phyloP scores from a whole-genome alignment of 2,329 filamentous ascomycete genomes.

The Beauveria medogensis region DNA sequence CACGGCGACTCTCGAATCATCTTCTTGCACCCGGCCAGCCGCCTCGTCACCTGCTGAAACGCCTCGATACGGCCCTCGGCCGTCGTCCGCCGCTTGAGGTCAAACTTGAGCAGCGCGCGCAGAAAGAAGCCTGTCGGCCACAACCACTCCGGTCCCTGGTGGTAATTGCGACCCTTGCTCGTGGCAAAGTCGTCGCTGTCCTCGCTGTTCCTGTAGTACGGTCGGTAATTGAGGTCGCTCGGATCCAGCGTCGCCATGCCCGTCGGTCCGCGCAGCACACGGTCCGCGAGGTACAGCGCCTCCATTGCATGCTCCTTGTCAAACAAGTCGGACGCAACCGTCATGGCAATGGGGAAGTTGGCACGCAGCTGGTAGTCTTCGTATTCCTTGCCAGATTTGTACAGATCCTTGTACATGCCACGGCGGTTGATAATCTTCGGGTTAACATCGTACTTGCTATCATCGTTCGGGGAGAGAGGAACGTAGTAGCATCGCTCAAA shows the following conservation, averaged over 20 bases:
- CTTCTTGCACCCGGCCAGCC: slow-evolving; percentile 75
- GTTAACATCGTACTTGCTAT: slow-evolving; percentile 73
- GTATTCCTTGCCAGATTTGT: slow-evolving; percentile 88
- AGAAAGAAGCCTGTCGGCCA: slow-evolving; percentile 97
- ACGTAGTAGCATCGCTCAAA: slow-evolving; percentile 94
- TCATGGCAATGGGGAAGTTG: slow-evolving; percentile 95
- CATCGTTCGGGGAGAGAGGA: slow-evolving; percentile 60
- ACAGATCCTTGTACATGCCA: slow-evolving; percentile 97
- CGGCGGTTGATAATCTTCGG: slow-evolving; percentile 72
- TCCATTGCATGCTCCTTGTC: slow-evolving; percentile 67
- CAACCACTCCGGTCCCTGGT: slow-evolving; percentile 95
- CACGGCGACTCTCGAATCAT: slow-evolving; percentile 73
- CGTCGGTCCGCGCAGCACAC: slow-evolving; percentile 71
- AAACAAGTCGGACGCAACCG: slow-evolving; percentile 84
- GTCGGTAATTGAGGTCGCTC: slow-evolving; percentile 83
- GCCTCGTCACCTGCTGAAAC: slow-evolving; percentile 87
- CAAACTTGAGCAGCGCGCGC: slow-evolving; percentile 83
- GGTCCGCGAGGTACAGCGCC: slow-evolving; percentile 74
- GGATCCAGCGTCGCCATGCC: slow-evolving; percentile 97
- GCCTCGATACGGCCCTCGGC: slow-evolving; percentile 68
- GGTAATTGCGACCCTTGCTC: slow-evolving; percentile 92
- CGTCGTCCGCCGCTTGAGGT: slow-evolving; percentile 58
- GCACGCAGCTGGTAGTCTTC: slow-evolving; percentile 94
- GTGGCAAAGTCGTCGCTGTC: slow-evolving; percentile 88
- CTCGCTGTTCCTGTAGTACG: slow-evolving; percentile 91